phyloP scores from a whole-genome alignment of 2,329 filamentous ascomycete species.

The Calonectria hongkongensis region DNA sequence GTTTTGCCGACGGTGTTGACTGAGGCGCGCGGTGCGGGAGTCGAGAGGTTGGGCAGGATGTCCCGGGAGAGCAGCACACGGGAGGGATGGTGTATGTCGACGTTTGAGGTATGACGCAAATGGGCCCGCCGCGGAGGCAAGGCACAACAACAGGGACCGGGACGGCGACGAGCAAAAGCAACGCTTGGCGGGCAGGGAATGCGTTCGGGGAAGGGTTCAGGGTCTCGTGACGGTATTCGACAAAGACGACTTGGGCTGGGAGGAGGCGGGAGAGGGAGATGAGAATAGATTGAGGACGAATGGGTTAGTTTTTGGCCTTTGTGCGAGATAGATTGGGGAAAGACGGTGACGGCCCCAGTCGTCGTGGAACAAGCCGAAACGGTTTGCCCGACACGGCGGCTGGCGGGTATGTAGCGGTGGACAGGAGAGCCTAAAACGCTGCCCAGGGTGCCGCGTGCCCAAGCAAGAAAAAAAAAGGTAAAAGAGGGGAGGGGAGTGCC shows the following conservation, averaged over 20 bases:
- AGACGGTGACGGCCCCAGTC: constrained; percentile 34
- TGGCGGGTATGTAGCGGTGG: constrained; percentile 27
- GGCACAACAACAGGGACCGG: constrained; percentile 43
- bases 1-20: background rate
- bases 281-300: background rate
- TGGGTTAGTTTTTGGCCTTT: background rate
- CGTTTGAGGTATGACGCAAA: constrained; percentile 53
- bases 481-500: constrained; percentile 24
- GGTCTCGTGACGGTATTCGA: constrained; percentile 10
- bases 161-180: constrained; percentile 12
- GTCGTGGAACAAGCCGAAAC: constrained; percentile 27
- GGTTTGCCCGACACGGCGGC: constrained; percentile 27
- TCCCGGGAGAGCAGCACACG: background rate
- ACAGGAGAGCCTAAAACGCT: constrained; percentile 24
- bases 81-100: constrained; percentile 10
- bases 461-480: constrained; percentile 20
- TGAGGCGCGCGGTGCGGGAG: constrained; percentile 9
- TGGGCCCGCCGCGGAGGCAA: constrained; percentile 47
- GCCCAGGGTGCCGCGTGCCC: constrained; percentile 32
- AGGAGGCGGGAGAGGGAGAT: background rate
- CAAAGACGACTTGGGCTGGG: background rate
- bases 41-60: constrained; percentile 21
- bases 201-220: constrained; percentile 13
- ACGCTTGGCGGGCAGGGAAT: background rate
- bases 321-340: constrained; percentile 23